These are phyloP conservation scores for Tulasnella sp. DNA, from an alignment of 768 basidiomycete species.

Conservation along the genomic window DNA sequence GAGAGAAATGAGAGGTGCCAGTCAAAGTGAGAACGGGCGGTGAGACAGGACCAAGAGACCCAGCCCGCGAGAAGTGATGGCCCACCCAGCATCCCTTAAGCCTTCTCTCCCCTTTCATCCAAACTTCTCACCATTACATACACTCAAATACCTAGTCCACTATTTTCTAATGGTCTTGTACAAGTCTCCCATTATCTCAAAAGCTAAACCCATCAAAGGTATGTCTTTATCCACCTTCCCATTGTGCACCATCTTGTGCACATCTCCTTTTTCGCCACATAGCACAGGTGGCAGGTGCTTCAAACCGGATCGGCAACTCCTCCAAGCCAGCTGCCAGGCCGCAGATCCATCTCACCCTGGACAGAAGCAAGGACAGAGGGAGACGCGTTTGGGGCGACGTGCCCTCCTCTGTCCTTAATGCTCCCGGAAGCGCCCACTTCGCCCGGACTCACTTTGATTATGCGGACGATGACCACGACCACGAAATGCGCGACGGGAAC, in stretches of 20 bases:
- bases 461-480: background rate
- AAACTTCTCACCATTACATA: background rate
- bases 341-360: background rate
- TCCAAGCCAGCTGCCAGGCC: background rate
- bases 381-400: background rate
- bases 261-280: background rate
- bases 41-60: background rate
- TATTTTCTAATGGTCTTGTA: background rate
- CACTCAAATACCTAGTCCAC: background rate
- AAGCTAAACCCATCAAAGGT: background rate
- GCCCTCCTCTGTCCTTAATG: background rate
- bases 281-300: background rate
- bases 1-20: background rate
- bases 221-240: background rate
- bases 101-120: background rate
- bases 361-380: background rate
- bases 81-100: background rate
- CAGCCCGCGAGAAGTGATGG: background rate
- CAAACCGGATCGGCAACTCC: background rate
- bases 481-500: background rate
- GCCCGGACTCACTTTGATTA: background rate
- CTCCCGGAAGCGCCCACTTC: background rate
- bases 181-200: background rate
- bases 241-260: background rate
- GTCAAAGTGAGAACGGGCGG: background rate